Evolutionary conservation across 495 filamentous ascomycete genomes (phyloP), one percentile per base, ranked within the genome.

Genomic region (Lophium mytilinum): DNA sequence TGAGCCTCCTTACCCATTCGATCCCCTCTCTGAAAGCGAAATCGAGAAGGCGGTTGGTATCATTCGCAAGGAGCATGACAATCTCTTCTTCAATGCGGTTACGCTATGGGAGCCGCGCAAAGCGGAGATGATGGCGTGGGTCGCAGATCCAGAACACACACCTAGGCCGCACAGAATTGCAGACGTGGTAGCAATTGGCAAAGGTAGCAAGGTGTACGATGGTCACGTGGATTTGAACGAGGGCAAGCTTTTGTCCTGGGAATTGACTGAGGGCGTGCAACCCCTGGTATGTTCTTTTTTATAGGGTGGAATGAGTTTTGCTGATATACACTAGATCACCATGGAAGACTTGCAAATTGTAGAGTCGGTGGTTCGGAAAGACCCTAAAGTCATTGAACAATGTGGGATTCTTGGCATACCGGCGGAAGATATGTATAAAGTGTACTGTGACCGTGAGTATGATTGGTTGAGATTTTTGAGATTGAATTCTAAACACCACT

Each of bases 281-380:
- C 91, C 91, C 18, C 78, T 95, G 62, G 84, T 85, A 65, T 65
- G 78, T 66, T 17, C 12, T 11, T n/a, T 35, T 19, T 8, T 15
- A 9, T 17, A 36, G 30, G 36, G 24, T 14, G 36, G n/a, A 35
- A n/a, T 41, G 19, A 34, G 11, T n/a, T 10, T n/a, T 17, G 9
- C 17, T 39, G 19, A 65, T 37, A 10, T 24, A 15, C n/a, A 17
- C 0, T 52, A 87, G 84, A 95, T 96, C 66, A 95, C 89, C 0
- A 94, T 96, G 89, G 90, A 96, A 68, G 91, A 96, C 65, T 75
- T 96, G 37, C 85, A 91, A 68, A 78, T 85, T 42, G 91, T 95
- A n/a, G 91, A 96, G 69, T 79, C 83, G 61, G 72, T 91, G 41
- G 81, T 83, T 39, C 80, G 92, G 51, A 84, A 83, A 57, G 88